A percentile compares a stretch with the other conserved stretches of the same genome.
These are phyloP conservation scores for Quercus glauca DNA, from an alignment of 306 rosid species.

Conservation along the genomic window DNA sequence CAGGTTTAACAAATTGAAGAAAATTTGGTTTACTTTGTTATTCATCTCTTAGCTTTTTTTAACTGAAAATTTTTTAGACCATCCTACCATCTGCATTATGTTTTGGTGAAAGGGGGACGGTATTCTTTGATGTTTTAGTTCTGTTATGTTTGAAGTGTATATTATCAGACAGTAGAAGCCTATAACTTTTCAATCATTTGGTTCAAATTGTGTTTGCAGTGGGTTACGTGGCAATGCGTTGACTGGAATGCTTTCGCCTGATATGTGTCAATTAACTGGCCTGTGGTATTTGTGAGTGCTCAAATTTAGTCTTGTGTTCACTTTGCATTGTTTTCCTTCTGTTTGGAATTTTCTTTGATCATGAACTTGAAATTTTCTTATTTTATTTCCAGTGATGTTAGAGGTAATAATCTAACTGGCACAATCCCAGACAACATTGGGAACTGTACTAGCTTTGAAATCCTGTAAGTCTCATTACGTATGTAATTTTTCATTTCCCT, in stretches of 20 bases:
- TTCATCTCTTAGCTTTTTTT: constrained; percentile 7
- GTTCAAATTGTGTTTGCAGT: constrained; percentile 22
- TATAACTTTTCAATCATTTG: background rate
- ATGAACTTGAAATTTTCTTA: background rate
- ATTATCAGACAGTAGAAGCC: background rate
- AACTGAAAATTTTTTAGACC: constrained; percentile 4
- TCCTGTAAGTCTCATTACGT: constrained; percentile 48
- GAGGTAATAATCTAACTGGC: constrained; percentile 79
- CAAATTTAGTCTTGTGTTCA: background rate
- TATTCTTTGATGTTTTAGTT: background rate
- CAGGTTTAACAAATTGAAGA: constrained; percentile 34
- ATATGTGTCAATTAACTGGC: constrained; percentile 83
- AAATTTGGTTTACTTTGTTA: constrained; percentile 13
- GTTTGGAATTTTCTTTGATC: background rate
- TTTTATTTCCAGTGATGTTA: constrained; percentile 57
- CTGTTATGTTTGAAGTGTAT: background rate
- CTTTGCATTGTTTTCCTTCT: background rate
- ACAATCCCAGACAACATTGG: constrained; percentile 82
- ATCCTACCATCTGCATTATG: background rate
- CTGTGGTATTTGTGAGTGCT: constrained; percentile 90
- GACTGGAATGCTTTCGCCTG: constrained; percentile 69
- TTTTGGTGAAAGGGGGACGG: background rate
- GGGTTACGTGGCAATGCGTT: constrained; percentile 76
- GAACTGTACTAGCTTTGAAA: constrained; percentile 92
- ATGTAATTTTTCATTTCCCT: too few relatives aligned